A percentile compares a stretch with the other conserved stretches of the same genome.
phyloP scores from a whole-genome alignment of 371 early-diverging fungal species.

The Rhizopus sp. region DNA sequence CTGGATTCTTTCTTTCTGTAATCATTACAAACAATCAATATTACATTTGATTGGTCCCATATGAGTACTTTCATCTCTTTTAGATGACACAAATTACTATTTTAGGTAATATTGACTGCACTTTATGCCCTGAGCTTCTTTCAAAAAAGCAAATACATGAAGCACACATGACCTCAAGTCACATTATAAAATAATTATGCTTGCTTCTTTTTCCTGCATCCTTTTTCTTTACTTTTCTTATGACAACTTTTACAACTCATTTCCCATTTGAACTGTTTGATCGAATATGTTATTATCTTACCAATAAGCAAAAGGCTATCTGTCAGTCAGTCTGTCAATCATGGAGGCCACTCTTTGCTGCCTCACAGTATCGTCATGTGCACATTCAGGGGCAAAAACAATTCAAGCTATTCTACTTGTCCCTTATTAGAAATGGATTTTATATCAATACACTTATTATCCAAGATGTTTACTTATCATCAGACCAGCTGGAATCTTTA shows the following conservation, averaged over 20 bases:
- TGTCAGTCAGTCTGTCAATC: slow-evolving; percentile 19
- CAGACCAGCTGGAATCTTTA: slow-evolving; percentile 8
- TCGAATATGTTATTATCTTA: slow-evolving; percentile 16
- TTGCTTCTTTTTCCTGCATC: not conserved
- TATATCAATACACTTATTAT: slow-evolving; percentile 13
- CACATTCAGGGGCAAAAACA: slow-evolving; percentile 14
- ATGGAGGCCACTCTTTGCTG: slow-evolving; percentile 17
- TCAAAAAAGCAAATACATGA: too few relatives aligned
- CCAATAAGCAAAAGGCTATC: slow-evolving; percentile 15
- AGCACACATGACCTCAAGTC: too few relatives aligned
- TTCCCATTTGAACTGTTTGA: slow-evolving; percentile 19
- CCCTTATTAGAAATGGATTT: slow-evolving; percentile 9
- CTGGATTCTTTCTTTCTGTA: too few relatives aligned
- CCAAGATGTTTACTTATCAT: slow-evolving; percentile 11
- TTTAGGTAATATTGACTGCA: too few relatives aligned
- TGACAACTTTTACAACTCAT: slow-evolving; percentile 1
- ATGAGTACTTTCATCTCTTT: too few relatives aligned
- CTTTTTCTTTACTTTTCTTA: not conserved
- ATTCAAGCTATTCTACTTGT: slow-evolving; percentile 9
- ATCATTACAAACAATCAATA: too few relatives aligned
- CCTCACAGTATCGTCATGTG: slow-evolving; percentile 19
- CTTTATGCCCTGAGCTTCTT: too few relatives aligned
- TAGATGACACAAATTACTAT: too few relatives aligned
- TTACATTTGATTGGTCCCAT: too few relatives aligned
- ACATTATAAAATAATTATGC: not conserved